Conservation (phyloP, 2,329 filamentous ascomycete species). For the Albifimbria verrucaria region DNA sequence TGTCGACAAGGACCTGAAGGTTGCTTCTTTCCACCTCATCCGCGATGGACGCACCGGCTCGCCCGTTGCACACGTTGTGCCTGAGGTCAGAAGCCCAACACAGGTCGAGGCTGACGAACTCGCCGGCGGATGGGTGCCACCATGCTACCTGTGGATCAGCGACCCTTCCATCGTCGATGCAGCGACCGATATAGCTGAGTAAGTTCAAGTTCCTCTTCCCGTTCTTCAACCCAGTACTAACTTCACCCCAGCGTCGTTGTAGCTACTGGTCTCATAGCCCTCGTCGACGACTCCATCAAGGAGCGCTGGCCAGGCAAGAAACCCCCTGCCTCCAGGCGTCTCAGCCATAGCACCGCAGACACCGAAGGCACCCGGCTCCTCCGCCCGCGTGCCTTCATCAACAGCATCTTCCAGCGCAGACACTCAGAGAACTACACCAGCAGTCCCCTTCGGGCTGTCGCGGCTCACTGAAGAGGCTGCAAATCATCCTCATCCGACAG, state of each 20-base stretch:
- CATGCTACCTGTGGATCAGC: conserved; percentile 86
- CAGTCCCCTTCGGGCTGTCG: conserved; percentile 34
- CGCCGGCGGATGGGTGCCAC: conserved; percentile 86
- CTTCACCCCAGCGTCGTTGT: conserved; percentile 69
- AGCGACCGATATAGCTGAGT: conserved; percentile 83
- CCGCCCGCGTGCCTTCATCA: conserved; percentile 30
- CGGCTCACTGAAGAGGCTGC: conserved; percentile 28
- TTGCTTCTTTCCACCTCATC: conserved; percentile 77
- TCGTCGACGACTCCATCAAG: conserved; percentile 91
- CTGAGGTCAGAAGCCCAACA: conserved; percentile 68
- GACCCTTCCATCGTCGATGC: conserved; percentile 67
- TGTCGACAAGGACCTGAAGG: conserved; percentile 64
- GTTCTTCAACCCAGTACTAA: conserved; percentile 16
- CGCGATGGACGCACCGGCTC: conserved; percentile 55
- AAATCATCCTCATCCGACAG: conserved; percentile 2
- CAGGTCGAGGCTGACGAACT: conserved; percentile 69
- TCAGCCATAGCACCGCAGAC: conserved; percentile 14
- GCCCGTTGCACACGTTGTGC: conserved; percentile 80
- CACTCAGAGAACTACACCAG: conserved; percentile 32
- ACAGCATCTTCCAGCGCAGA: conserved; percentile 38
- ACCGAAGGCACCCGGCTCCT: conserved; percentile 19
- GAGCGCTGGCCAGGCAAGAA: conserved; percentile 62
- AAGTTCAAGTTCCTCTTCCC: conserved; percentile 32
- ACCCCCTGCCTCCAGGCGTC: conserved; percentile 21
- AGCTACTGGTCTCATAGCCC: conserved; percentile 80